Base-by-base conservation (phyloP, 2,329 filamentous ascomycete genomes). In the Sporothrix mexicana region DNA sequence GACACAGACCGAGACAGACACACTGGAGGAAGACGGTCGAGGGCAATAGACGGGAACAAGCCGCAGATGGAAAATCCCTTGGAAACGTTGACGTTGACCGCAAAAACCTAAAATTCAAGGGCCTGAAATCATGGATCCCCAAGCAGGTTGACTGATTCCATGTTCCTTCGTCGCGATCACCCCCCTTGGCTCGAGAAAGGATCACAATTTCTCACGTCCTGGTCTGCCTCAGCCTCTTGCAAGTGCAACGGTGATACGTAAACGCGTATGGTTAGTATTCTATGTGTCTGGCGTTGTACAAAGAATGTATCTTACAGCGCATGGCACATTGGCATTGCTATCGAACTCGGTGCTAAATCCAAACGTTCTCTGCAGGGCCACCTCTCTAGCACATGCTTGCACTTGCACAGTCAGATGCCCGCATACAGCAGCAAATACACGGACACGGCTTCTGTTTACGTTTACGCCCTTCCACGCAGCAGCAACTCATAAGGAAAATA, bases 121-220 rank as follows among this genome's bases (percentile, higher is more conserved):
- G n/a, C n/a, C n/a, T n/a, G n/a, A 49, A 49, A 23, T 17, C 62
- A n/a, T n/a, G 36, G 23, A 51, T 51, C 43, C 61, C 61, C 43
- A 49, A 49, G 30, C 20, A 67, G 23, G 23, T 51, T 67, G 45
- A 67, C 45, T 67, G 45, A 67, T 67, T 67, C 45, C 64, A 67
- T 25, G 45, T 67, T 67, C 41, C 61, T 66, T 66, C 41, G 61
- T 47, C 61, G 45, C 41, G 10, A 41, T 25, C 15, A n/a, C n/a
- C 41, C 41, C 12, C 47, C 23, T 47, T 55, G 20, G 9, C 12
- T 47, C 30, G 15, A 13, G 12, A 41, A n/a, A 47, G 61, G 41
- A 47, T 66, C 41, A 20, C 59, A 23, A 43, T 12, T 47, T 47
- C 59, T 64, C 41, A 45, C 59, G 17, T 47, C 61, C n/a, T 47